These are phyloP conservation scores for Pluteus cervinus DNA, from an alignment of 768 basidiomycete genomes.

Conservation along the genomic window DNA sequence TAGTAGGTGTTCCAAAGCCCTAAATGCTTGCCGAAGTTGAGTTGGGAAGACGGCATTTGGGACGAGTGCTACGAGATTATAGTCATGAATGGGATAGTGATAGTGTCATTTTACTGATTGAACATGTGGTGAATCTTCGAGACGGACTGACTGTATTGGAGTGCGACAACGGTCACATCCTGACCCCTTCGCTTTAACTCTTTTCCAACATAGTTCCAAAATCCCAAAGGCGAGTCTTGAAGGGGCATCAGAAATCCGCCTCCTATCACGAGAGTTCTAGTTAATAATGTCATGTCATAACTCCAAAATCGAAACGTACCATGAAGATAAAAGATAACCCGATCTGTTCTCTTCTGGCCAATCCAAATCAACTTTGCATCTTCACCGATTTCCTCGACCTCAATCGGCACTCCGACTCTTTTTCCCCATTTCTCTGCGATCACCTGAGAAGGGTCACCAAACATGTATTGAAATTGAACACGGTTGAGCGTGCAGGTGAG, in stretches of 20 bases:
- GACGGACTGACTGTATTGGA: constrained; percentile 18
- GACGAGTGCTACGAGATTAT: constrained; percentile 9
- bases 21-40: constrained; percentile 20
- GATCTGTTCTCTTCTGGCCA: constrained; percentile 22
- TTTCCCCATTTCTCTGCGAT: constrained; percentile 19
- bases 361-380: constrained; percentile 26
- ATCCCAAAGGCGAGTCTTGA: constrained; percentile 11
- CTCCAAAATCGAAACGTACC: constrained; percentile 13
- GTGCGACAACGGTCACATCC: constrained; percentile 16
- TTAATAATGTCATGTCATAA: background rate
- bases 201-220: constrained; percentile 18
- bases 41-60: constrained; percentile 25
- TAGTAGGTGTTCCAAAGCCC: constrained; percentile 21
- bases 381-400: constrained; percentile 22
- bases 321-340: constrained; percentile 26
- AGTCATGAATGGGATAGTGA: background rate
- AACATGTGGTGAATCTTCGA: background rate
- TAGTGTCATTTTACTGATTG: background rate
- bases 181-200: constrained; percentile 8
- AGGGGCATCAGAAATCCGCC: constrained; percentile 21
- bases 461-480: constrained; percentile 13
- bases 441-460: constrained; percentile 12
- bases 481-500: no score
- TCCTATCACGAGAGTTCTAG: constrained; percentile 12
- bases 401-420: constrained; percentile 11